Percentiles rank a stretch among this genome's conserved stretches.
These are phyloP conservation scores for Prillingera fragicola DNA, from an alignment of 1,284 basidiomycete species.

Conservation along the genomic window DNA sequence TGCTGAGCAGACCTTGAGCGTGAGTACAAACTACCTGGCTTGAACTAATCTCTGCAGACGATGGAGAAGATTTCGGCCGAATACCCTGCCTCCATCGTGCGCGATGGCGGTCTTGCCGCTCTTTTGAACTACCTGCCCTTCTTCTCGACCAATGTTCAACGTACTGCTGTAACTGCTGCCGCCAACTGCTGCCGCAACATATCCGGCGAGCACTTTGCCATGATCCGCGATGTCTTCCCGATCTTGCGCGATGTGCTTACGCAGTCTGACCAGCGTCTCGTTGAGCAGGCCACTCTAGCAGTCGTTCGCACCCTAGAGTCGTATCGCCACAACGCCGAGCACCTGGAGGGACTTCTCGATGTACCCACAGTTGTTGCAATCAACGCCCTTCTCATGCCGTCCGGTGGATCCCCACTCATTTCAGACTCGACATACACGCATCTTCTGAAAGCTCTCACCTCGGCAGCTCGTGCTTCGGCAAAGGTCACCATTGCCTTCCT, in stretches of 20 bases:
- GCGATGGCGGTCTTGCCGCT: conserved; percentile 84
- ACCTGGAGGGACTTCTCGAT: conserved; percentile 79
- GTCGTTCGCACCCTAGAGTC: conserved; percentile 88
- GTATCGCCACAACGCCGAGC: conserved; percentile 75
- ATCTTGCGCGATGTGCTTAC: conserved; percentile 83
- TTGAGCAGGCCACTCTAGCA: conserved; percentile 87
- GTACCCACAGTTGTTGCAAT: conserved; percentile 74
- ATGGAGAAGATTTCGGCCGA: conserved; percentile 96
- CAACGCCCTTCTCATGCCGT: conserved; percentile 75
- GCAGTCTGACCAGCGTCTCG: conserved; percentile 86
- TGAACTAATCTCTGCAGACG: conserved; percentile 61
- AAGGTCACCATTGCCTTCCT: conserved; percentile 77
- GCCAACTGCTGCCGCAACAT: conserved; percentile 91
- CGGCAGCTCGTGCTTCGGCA: conserved; percentile 75
- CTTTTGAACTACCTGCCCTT: conserved; percentile 91
- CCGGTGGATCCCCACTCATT: conserved; percentile 76
- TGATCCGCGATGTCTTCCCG: conserved; percentile 83
- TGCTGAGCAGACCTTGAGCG: conserved; percentile 90
- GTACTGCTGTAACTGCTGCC: conserved; percentile 90
- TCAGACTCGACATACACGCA: conserved; percentile 80
- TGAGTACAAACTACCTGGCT: conserved; percentile 59
- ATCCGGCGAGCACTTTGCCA: conserved; percentile 74
- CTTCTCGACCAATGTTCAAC: conserved; percentile 92
- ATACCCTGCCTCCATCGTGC: conserved; percentile 86
- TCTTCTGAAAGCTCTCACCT: conserved; percentile 77